These are phyloP conservation scores for Gomphus bonarii DNA, from an alignment of 1,284 basidiomycete species.

Conservation along the genomic window DNA sequence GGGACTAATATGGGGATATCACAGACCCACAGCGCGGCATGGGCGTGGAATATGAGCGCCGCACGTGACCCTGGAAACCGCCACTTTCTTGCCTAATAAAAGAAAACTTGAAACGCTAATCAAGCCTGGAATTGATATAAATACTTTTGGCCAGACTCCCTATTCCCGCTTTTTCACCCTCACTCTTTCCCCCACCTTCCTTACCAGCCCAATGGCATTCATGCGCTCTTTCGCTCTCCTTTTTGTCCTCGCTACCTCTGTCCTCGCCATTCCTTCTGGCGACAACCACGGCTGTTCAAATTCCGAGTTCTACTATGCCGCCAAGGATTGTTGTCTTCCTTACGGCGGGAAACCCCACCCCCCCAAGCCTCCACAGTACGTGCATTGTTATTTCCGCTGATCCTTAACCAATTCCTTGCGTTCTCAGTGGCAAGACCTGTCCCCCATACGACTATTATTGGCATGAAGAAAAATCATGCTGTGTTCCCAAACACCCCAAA, in stretches of 20 bases:
- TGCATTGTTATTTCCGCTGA: neutral
- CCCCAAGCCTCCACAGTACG: constrained; percentile 14
- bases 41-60: neutral
- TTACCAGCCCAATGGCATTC: constrained; percentile 22
- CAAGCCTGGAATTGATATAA: neutral
- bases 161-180: constrained; percentile 3
- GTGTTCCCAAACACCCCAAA: constrained; percentile 29
- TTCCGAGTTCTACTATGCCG: constrained; percentile 15
- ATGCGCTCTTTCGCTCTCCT: constrained; percentile 20
- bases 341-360: constrained; percentile 34
- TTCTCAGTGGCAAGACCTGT: constrained; percentile 35
- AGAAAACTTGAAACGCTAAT: neutral
- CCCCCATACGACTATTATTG: constrained; percentile 26
- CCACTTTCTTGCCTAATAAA: no score
- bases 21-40: no score
- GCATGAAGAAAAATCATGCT: constrained; percentile 32
- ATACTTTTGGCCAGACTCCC: neutral
- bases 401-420: constrained; percentile 36
- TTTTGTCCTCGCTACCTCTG: constrained; percentile 18
- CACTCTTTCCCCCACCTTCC: constrained; percentile 9
- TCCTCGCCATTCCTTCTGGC: constrained; percentile 19
- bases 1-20: no score
- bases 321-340: constrained; percentile 38
- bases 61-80: neutral
- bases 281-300: neutral